Conservation (phyloP, 768 basidiomycete species). For the Hemileccinum rubropunctum region DNA sequence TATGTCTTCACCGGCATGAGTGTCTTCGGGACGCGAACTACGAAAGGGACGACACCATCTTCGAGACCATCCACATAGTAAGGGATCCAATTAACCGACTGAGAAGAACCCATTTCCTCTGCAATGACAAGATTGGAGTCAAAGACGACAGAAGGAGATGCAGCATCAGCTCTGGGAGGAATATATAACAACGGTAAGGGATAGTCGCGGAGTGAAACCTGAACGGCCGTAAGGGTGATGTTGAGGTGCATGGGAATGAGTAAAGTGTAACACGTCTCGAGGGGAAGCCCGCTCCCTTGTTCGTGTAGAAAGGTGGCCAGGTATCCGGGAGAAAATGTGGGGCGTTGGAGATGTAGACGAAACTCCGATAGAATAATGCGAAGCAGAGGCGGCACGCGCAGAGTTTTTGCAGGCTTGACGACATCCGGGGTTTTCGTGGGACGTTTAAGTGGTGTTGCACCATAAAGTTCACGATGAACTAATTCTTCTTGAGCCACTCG, state of each 20-base stretch:
- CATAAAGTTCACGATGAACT: conserved; percentile 45
- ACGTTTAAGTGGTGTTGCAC: conserved; percentile 30
- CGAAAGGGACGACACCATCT: conserved; percentile 52
- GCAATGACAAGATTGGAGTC: conserved; percentile 80
- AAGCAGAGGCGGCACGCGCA: conserved; percentile 61
- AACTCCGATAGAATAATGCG: conserved; percentile 63
- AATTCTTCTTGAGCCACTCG: conserved; percentile 48
- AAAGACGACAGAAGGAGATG: conserved; percentile 53
- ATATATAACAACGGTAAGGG: conserved; percentile 82
- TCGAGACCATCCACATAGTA: conserved; percentile 61
- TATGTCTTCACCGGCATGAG: conserved; percentile 96
- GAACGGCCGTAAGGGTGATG: conserved; percentile 60
- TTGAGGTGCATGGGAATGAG: conserved; percentile 80
- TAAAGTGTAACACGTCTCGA: conserved; percentile 69
- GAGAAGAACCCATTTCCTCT: conserved; percentile 75
- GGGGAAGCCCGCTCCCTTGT: conserved; percentile 67
- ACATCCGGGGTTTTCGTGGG: conserved; percentile 41
- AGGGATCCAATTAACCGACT: conserved; percentile 69
- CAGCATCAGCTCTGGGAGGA: conserved; percentile 40
- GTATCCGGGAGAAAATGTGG: conserved; percentile 54
- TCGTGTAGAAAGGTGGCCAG: conserved; percentile 64
- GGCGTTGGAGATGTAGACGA: conserved; percentile 50
- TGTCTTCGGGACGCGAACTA: conserved; percentile 76
- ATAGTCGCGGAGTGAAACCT: conserved; percentile 77
- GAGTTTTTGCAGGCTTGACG: conserved; percentile 36